phyloP scores from a whole-genome alignment of 441 rosid genomes.

The Gossypium lobatum region DNA sequence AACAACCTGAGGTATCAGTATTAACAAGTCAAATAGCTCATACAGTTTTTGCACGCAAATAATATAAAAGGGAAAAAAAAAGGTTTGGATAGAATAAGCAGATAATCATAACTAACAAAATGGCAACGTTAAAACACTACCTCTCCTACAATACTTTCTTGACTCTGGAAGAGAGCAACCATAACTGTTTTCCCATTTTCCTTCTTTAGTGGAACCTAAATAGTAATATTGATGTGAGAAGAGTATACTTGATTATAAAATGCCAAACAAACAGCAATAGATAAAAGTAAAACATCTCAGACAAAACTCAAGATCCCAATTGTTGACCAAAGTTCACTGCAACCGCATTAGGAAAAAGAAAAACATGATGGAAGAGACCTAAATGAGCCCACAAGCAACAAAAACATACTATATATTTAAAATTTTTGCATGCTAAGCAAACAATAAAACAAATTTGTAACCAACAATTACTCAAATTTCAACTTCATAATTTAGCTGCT shows the following conservation, averaged over 20 bases:
- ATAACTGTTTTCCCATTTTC: slow-evolving; percentile 34
- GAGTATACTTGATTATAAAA: slow-evolving; percentile 3
- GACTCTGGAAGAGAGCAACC: slow-evolving; percentile 39
- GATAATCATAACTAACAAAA: not conserved
- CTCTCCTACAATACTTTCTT: slow-evolving; percentile 34
- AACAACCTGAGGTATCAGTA: slow-evolving; percentile 25
- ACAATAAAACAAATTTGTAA: not conserved
- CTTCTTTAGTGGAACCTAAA: slow-evolving; percentile 32
- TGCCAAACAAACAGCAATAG: not conserved
- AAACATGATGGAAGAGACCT: not conserved
- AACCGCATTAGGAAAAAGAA: not conserved
- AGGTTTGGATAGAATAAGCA: not conserved
- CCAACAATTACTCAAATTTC: too few relatives aligned
- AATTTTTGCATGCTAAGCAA: not conserved
- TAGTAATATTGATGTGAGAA: slow-evolving; percentile 1
- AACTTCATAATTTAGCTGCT: too few relatives aligned
- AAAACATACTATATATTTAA: not conserved
- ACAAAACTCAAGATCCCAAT: not conserved
- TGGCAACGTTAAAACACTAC: slow-evolving; percentile 5
- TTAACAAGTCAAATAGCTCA: not conserved
- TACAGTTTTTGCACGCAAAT: not conserved
- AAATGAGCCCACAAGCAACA: not conserved
- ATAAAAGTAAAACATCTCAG: not conserved
- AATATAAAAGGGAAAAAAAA: not conserved
- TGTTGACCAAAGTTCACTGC: not conserved